phyloP scores from a whole-genome alignment of 2,329 filamentous ascomycete genomes.

The Myriosclerotinia duriaeana region DNA sequence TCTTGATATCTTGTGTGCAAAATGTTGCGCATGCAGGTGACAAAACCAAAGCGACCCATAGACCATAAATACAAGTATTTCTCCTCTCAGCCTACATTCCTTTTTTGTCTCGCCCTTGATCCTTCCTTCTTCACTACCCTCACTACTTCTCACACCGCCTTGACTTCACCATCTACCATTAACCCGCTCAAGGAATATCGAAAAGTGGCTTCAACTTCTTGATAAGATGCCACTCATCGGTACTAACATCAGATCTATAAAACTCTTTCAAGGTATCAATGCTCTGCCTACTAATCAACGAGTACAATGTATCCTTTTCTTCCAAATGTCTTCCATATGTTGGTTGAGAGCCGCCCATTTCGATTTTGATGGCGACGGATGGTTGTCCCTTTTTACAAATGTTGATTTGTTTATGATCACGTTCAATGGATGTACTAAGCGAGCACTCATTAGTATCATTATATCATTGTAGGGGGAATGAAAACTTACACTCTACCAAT shows the following conservation, averaged over 20 bases:
- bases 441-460: neutral
- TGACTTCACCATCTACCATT: neutral
- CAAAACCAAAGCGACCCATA: neutral
- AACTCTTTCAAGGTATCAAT: conserved; percentile 97
- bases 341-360: conserved; percentile 87
- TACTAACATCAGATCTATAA: conserved; percentile 81
- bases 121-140: neutral
- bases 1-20: neutral
- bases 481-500: conserved; percentile 72
- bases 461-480: conserved; percentile 5
- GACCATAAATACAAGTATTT: conserved; percentile 2
- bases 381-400: conserved; percentile 95
- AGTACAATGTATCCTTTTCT: conserved; percentile 86
- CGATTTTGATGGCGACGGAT: conserved; percentile 97
- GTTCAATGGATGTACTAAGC: conserved; percentile 87
- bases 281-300: conserved; percentile 77
- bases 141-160: neutral
- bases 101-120: neutral
- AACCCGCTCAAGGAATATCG: conserved; percentile 59
- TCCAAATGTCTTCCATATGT: conserved; percentile 93
- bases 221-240: conserved; percentile 93
- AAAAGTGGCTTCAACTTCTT: conserved; percentile 94
- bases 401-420: conserved; percentile 92
- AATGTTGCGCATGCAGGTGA: neutral
- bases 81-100: neutral